These are phyloP conservation scores for Camillea tinctor DNA, from an alignment of 2,329 filamentous ascomycete genomes.

Conservation along the genomic window DNA sequence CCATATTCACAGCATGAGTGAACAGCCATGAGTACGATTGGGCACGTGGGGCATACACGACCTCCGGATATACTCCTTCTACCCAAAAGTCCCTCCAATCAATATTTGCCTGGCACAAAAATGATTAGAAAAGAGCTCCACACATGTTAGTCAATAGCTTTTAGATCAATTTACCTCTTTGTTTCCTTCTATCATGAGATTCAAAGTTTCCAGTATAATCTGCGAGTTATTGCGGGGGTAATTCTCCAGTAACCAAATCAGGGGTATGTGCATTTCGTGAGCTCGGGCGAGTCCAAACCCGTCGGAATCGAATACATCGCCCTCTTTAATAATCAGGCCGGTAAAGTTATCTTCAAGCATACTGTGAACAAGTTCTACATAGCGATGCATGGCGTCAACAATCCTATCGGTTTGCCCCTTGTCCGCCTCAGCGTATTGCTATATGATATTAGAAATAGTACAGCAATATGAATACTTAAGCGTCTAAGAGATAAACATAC, in stretches of 20 bases:
- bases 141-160: not conserved
- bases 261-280: slow-evolving; percentile 39
- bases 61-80: slow-evolving; percentile 30
- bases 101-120: slow-evolving; percentile 23
- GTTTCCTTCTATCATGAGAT: slow-evolving; percentile 46
- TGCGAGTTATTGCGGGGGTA: slow-evolving; percentile 33
- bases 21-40: slow-evolving; percentile 34
- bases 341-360: slow-evolving; percentile 55
- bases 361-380: slow-evolving; percentile 47
- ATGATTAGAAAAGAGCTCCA: slow-evolving; percentile 30
- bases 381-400: slow-evolving; percentile 49
- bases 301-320: slow-evolving; percentile 40
- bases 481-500: slow-evolving; percentile 12
- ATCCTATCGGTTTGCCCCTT: slow-evolving; percentile 40
- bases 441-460: slow-evolving; percentile 21
- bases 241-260: slow-evolving; percentile 40
- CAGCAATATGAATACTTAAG: not conserved
- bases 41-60: slow-evolving; percentile 25
- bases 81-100: slow-evolving; percentile 37
- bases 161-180: slow-evolving; percentile 35
- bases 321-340: slow-evolving; percentile 46
- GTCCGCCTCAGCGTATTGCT: slow-evolving; percentile 50
- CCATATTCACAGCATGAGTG: slow-evolving; percentile 43
- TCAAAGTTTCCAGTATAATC: slow-evolving; percentile 40
- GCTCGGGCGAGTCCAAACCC: slow-evolving; percentile 36